These are phyloP conservation scores for Acanthochlamys bracteata DNA, from an alignment of 106 monocot genomes.

Conservation along the genomic window DNA sequence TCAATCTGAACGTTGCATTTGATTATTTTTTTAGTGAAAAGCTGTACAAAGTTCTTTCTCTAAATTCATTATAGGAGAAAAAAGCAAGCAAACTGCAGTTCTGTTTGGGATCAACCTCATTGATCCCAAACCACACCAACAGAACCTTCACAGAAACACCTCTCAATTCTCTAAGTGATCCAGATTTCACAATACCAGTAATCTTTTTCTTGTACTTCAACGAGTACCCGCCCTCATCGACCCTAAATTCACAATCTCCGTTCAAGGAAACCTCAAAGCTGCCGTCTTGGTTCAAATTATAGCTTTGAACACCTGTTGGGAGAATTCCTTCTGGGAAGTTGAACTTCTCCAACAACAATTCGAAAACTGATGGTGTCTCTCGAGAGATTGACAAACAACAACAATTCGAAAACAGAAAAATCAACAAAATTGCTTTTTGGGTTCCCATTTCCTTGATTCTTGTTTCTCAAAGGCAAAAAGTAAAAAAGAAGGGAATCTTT, in stretches of 20 bases:
- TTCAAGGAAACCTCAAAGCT: slow-evolving; percentile 41
- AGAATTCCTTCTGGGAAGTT: slow-evolving; percentile 53
- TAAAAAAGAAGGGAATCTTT: too few relatives aligned
- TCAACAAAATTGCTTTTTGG: too few relatives aligned
- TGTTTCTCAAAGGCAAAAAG: too few relatives aligned
- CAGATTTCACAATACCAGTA: slow-evolving; percentile 22
- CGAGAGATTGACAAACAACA: not conserved
- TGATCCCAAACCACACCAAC: slow-evolving; percentile 29
- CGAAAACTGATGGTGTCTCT: slow-evolving; percentile 34
- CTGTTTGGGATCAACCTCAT: slow-evolving; percentile 17
- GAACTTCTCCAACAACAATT: slow-evolving; percentile 48
- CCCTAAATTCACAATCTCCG: slow-evolving; percentile 30
- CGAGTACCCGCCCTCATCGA: slow-evolving; percentile 15
- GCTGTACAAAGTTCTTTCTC: too few relatives aligned
- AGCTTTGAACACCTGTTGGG: slow-evolving; percentile 42
- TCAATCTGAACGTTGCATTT: too few relatives aligned
- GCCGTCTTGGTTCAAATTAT: slow-evolving; percentile 31
- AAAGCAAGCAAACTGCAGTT: too few relatives aligned
- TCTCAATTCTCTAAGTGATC: slow-evolving; percentile 12
- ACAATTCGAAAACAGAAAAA: too few relatives aligned
- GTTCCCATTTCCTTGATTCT: too few relatives aligned
- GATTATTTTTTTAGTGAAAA: too few relatives aligned
- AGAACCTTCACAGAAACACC: slow-evolving; percentile 39
- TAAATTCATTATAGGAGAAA: too few relatives aligned
- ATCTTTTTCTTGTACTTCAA: slow-evolving; percentile 27